Conservation (phyloP, 257 asterid genomes). For the Nicotiana undulata region DNA sequence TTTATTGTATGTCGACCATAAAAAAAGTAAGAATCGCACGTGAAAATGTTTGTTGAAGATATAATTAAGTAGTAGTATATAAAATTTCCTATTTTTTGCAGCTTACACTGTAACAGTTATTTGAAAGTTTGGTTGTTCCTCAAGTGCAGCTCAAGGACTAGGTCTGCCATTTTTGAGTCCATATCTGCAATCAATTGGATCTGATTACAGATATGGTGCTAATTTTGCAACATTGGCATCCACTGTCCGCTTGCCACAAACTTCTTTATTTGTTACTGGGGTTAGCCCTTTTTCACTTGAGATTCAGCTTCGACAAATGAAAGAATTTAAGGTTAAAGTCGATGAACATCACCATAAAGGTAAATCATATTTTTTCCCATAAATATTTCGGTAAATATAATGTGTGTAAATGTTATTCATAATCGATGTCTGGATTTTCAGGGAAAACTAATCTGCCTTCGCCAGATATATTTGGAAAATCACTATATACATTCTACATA, state of each 20-base stretch:
- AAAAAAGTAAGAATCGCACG: neutral
- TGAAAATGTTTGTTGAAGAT: neutral
- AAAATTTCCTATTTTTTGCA: neutral
- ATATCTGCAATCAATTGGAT: constrained; percentile 56
- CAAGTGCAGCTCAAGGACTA: constrained; percentile 57
- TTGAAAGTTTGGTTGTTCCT: neutral
- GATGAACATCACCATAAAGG: constrained; percentile 33
- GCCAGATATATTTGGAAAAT: constrained; percentile 46
- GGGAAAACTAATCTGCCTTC: constrained; percentile 43
- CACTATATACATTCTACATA: constrained; percentile 53
- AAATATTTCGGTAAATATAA: neutral
- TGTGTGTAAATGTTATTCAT: neutral
- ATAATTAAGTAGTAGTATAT: neutral
- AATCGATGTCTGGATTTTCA: neutral
- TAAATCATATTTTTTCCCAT: neutral
- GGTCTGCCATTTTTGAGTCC: constrained; percentile 63
- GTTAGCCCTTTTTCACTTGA: constrained; percentile 63
- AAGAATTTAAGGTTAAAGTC: constrained; percentile 43
- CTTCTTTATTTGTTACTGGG: constrained; percentile 49
- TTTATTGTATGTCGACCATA: neutral
- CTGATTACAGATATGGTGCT: constrained; percentile 55
- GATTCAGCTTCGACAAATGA: constrained; percentile 58
- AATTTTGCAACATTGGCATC: constrained; percentile 65
- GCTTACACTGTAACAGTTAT: neutral
- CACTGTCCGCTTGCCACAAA: constrained; percentile 50